These are phyloP conservation scores for Xylaria acuta DNA, from an alignment of 495 filamentous ascomycete genomes.

Conservation along the genomic window DNA sequence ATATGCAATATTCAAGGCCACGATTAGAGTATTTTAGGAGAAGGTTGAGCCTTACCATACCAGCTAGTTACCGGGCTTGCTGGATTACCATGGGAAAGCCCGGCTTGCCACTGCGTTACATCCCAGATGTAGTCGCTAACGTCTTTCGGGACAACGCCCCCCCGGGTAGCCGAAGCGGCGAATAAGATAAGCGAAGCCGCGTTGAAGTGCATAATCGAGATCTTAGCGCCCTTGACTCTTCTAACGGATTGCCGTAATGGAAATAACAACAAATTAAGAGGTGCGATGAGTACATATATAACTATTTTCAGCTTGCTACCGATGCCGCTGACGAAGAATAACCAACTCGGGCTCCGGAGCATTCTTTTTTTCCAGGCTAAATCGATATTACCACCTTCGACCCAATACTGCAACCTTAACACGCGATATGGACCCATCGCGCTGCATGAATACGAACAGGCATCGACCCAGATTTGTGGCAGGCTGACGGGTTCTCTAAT, in stretches of 20 bases:
- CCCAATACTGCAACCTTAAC: neutral
- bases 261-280: neutral
- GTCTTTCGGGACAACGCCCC: neutral
- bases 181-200: neutral
- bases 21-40: neutral
- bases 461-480: neutral
- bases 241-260: neutral
- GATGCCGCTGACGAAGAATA: neutral
- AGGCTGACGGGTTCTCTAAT: neutral
- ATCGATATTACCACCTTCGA: constrained; percentile 2
- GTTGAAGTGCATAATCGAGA: constrained; percentile 3
- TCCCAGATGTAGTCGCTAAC: constrained; percentile 17
- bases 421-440: constrained; percentile 9
- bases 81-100: constrained; percentile 29
- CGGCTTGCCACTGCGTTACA: constrained; percentile 25
- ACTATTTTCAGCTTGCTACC: neutral
- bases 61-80: constrained; percentile 16
- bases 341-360: neutral
- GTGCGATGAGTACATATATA: neutral
- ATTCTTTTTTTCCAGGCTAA: constrained; percentile 18
- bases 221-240: neutral
- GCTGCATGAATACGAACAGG: constrained; percentile 19
- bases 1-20: neutral
- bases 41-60: constrained; percentile 16
- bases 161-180: constrained; percentile 8